Evolutionary conservation across 2,329 filamentous ascomycete genomes (phyloP).

Genomic region (Aspergillus vadensis): DNA sequence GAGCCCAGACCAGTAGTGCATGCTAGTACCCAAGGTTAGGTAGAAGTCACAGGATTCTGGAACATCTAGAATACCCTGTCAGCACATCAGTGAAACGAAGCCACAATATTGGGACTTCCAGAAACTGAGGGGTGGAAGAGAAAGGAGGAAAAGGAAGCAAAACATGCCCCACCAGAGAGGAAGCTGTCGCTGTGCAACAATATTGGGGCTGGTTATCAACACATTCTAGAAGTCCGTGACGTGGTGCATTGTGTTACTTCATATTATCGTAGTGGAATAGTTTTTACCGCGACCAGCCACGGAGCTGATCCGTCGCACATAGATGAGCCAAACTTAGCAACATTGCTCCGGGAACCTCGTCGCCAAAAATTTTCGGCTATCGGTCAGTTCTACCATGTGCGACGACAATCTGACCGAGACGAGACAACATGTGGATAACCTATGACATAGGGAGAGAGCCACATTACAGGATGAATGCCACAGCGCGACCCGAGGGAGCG

Average conservation of each 20-base stretch:
- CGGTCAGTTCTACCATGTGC: not conserved
- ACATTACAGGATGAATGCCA: not conserved
- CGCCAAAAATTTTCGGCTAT: not conserved
- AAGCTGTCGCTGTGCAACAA: not conserved
- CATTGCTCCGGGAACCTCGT: not conserved
- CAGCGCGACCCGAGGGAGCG: constrained; percentile 15
- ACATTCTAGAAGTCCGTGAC: not conserved
- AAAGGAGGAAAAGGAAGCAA: not conserved
- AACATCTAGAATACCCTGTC: not conserved
- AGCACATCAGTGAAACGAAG: not conserved
- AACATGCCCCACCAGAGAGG: not conserved
- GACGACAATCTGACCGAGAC: constrained; percentile 7
- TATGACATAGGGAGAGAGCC: constrained; percentile 10
- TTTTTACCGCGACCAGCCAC: not conserved
- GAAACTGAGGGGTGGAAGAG: not conserved
- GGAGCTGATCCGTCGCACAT: not conserved
- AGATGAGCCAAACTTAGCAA: not conserved
- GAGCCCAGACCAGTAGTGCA: not conserved
- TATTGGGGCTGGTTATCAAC: not conserved
- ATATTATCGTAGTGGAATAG: not conserved
- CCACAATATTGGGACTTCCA: not conserved
- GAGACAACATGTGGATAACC: constrained; percentile 4
- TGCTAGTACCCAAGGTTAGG: not conserved
- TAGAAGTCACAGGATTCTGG: not conserved
- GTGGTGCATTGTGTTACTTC: not conserved